Percentiles rank a stretch among this genome's conserved stretches.
Conservation (phyloP, 2,329 filamentous ascomycete genomes). For the Claviceps sorghi region DNA sequence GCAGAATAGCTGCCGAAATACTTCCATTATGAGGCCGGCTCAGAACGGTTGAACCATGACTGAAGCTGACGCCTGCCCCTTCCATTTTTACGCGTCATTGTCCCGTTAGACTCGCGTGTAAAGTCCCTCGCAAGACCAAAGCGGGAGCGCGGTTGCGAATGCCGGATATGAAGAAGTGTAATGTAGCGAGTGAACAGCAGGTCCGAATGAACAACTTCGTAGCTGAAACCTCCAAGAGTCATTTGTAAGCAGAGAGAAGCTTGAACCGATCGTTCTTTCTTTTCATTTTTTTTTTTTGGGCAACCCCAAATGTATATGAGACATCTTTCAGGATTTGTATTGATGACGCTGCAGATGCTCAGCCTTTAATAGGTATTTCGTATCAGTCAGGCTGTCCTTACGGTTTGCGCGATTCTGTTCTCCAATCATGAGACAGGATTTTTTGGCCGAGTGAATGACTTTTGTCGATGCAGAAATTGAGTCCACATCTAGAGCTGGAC, state of each 20-base stretch:
- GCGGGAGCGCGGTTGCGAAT: not conserved
- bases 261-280: too few species aligned
- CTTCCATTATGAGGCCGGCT: constrained; percentile 29
- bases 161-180: not conserved
- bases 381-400: not conserved
- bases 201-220: constrained; percentile 54
- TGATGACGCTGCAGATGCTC: not conserved
- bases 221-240: not conserved
- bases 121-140: not conserved
- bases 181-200: constrained; percentile 31
- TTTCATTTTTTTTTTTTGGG: too few species aligned
- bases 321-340: not conserved
- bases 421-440: not conserved
- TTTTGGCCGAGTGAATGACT: not conserved
- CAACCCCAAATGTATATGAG: not conserved
- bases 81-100: not conserved
- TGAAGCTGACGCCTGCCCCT: not conserved
- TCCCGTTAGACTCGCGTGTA: not conserved
- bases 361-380: not conserved
- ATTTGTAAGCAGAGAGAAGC: not conserved
- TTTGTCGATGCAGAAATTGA: not conserved
- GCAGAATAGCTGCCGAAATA: constrained; percentile 22
- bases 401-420: not conserved
- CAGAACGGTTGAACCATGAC: not conserved
- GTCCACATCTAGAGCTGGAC: not conserved